Conservation (phyloP, 768 basidiomycete genomes). For the Ramaria sp. region DNA sequence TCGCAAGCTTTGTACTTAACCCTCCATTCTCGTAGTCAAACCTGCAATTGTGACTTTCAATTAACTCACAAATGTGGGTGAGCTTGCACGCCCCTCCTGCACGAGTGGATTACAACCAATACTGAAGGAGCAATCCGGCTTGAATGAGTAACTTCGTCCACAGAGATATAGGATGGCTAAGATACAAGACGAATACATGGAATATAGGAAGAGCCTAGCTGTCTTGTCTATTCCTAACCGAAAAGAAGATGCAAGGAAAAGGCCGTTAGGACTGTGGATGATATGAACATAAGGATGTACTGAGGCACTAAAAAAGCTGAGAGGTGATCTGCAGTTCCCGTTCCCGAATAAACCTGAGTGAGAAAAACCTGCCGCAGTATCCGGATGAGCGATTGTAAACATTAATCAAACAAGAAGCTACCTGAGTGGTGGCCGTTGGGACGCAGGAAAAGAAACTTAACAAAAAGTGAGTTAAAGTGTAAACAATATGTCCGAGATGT, state of each 20-base stretch:
- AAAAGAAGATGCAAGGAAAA: constrained; percentile 27
- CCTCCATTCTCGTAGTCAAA: too few relatives aligned
- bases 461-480: not conserved
- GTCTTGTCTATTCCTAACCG: not conserved
- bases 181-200: too few relatives aligned
- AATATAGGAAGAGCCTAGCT: too few relatives aligned
- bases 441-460: constrained; percentile 47
- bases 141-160: too few relatives aligned
- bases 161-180: too few relatives aligned
- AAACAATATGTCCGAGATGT: not conserved
- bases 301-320: constrained; percentile 55
- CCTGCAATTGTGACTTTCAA: too few relatives aligned
- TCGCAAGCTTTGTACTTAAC: too few relatives aligned
- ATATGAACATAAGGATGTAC: constrained; percentile 29
- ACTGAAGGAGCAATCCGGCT: too few relatives aligned
- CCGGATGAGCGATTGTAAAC: not conserved
- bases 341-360: constrained; percentile 57
- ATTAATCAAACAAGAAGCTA: constrained; percentile 14
- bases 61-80: too few relatives aligned
- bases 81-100: too few relatives aligned
- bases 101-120: too few relatives aligned
- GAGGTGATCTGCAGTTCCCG: constrained; percentile 51
- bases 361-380: constrained; percentile 36
- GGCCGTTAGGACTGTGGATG: constrained; percentile 27
- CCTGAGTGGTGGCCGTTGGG: constrained; percentile 51